Evolutionary conservation across 2,329 filamentous ascomycete species (phyloP).

Genomic region (Hypomyces rosellus): DNA sequence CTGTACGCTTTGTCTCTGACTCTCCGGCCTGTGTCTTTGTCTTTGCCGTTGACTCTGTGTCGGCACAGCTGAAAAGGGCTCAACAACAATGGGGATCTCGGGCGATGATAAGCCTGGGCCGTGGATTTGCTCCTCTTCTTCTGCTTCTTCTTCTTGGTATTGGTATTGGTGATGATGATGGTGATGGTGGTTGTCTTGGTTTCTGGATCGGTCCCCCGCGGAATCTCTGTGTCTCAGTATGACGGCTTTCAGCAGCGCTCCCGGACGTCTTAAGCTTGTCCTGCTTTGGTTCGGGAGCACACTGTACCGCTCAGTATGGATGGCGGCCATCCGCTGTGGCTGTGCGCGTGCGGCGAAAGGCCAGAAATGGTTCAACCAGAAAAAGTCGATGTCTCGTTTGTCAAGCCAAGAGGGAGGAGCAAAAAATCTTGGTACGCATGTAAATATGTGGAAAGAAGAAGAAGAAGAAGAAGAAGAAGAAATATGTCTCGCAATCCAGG

Average conservation of each 20-base stretch:
- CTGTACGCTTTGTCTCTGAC: background rate
- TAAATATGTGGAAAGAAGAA: background rate
- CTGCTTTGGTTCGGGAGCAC: slow-evolving; percentile 10
- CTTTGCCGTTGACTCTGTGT: too few species aligned
- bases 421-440: too few species aligned
- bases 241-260: slow-evolving; percentile 10
- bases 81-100: too few species aligned
- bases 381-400: background rate
- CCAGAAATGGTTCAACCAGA: background rate
- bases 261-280: slow-evolving; percentile 5
- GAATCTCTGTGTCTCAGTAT: slow-evolving; percentile 11
- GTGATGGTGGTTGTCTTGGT: too few species aligned
- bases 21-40: too few species aligned
- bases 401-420: too few species aligned
- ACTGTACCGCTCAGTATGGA: slow-evolving; percentile 10
- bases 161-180: too few species aligned
- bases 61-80: too few species aligned
- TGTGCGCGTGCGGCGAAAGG: background rate
- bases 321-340: slow-evolving; percentile 10
- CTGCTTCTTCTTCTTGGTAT: too few species aligned
- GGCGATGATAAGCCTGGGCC: too few species aligned
- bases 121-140: too few species aligned
- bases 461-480: background rate
- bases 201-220: slow-evolving; percentile 1
- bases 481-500: background rate